phyloP scores from a whole-genome alignment of 768 basidiomycete genomes.

The Serpula lacrymans region DNA sequence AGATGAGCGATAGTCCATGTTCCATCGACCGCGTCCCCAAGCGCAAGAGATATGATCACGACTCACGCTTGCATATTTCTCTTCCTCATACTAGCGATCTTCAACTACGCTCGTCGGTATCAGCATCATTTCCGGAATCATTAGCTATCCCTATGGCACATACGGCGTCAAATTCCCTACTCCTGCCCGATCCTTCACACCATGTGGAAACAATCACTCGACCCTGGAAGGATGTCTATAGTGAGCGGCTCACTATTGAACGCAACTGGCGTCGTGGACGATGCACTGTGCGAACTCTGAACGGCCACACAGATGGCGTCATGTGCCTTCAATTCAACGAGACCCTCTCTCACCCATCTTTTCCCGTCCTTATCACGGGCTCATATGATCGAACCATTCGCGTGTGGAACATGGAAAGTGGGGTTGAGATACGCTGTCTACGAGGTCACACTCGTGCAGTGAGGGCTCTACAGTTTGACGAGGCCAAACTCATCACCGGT shows the following conservation, averaged over 20 bases:
- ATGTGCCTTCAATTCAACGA: slow-evolving; percentile 97
- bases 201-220: slow-evolving; percentile 52
- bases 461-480: slow-evolving; percentile 91
- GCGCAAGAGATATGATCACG: slow-evolving; percentile 42
- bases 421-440: slow-evolving; percentile 76
- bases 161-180: slow-evolving; percentile 19
- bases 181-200: slow-evolving; percentile 27
- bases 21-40: slow-evolving; percentile 44
- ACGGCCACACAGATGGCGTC: slow-evolving; percentile 93
- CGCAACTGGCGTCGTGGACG: slow-evolving; percentile 96
- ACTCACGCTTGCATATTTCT: slow-evolving; percentile 1
- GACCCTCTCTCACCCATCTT: slow-evolving; percentile 73
- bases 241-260: slow-evolving; percentile 93
- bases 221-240: slow-evolving; percentile 98
- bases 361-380: slow-evolving; percentile 95
- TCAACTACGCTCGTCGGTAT: slow-evolving; percentile 1
- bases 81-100: background rate
- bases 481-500: slow-evolving; percentile 90
- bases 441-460: slow-evolving; percentile 92
- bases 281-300: slow-evolving; percentile 78
- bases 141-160: slow-evolving; percentile 10
- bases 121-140: slow-evolving; percentile 1
- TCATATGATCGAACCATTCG: slow-evolving; percentile 94
- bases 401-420: slow-evolving; percentile 96
- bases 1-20: slow-evolving; percentile 20